A percentile compares a stretch with the other conserved stretches of the same genome.
phyloP scores from a whole-genome alignment of 2,329 filamentous ascomycete genomes.

The Ophiostoma perfectum region DNA sequence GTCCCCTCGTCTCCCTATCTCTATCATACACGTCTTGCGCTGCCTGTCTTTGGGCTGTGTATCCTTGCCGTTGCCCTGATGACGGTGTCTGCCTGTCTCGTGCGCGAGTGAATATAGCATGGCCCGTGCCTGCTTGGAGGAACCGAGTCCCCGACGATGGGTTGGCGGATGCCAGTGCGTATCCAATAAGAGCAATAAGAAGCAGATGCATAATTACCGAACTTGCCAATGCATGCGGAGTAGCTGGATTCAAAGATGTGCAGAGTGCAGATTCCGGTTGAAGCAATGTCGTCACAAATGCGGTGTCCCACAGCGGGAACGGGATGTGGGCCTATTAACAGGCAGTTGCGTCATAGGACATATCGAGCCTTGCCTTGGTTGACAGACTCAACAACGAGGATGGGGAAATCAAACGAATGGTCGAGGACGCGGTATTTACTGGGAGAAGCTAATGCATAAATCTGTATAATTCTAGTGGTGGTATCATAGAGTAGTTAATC shows the following conservation, averaged over 20 bases:
- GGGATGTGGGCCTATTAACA: not conserved
- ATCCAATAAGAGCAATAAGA: not conserved
- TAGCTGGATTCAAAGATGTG: not conserved
- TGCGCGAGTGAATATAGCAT: too few species aligned
- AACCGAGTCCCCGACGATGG: not conserved
- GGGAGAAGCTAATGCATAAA: not conserved
- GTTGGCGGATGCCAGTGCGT: not conserved
- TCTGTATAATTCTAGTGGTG: not conserved
- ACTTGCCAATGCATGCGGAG: not conserved
- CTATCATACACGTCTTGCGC: too few species aligned
- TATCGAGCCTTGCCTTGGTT: not conserved
- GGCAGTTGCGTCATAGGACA: not conserved
- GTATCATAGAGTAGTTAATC: too few species aligned
- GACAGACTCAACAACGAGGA: not conserved
- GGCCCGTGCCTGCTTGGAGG: not conserved
- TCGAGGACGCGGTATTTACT: not conserved
- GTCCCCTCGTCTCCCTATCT: too few species aligned
- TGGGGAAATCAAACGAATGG: not conserved
- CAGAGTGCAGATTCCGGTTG: not conserved
- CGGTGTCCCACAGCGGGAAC: conserved; percentile 4
- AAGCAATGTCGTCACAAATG: not conserved
- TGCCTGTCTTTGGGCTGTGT: too few species aligned
- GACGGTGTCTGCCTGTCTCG: too few species aligned
- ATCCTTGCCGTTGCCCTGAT: too few species aligned
- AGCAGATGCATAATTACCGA: not conserved